Conservation (phyloP, 2,329 filamentous ascomycete species). For the Colletotrichum trifolii region DNA sequence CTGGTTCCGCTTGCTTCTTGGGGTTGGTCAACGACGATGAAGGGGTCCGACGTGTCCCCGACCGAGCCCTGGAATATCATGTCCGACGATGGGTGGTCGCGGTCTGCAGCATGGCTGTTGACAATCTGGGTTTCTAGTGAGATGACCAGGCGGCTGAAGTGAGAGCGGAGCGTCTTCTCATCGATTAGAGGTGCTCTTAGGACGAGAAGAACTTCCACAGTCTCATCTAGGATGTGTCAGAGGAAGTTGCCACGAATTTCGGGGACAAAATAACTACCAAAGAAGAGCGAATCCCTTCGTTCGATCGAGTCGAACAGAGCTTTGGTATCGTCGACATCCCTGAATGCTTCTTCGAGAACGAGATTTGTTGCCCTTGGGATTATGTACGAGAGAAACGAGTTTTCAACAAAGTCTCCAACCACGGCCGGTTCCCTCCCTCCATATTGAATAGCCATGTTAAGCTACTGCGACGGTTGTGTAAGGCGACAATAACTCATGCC, state of each 20-base stretch:
- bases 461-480: conserved; percentile 29
- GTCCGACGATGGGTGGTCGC: conserved; percentile 63
- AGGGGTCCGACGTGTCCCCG: conserved; percentile 60
- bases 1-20: conserved; percentile 43
- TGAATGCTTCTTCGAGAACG: conserved; percentile 63
- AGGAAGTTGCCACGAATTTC: not conserved
- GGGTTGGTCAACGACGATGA: conserved; percentile 60
- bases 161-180: conserved; percentile 66
- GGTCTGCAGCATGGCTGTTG: conserved; percentile 64
- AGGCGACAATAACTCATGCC: conserved; percentile 21
- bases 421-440: conserved; percentile 35
- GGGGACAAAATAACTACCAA: conserved; percentile 65
- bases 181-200: conserved; percentile 72
- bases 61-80: conserved; percentile 68
- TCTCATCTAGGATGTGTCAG: conserved; percentile 71
- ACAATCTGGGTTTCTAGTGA: conserved; percentile 74
- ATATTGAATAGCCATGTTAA: conserved; percentile 38
- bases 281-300: conserved; percentile 74
- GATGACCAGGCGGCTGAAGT: conserved; percentile 72
- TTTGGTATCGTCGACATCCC: conserved; percentile 54
- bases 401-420: conserved; percentile 63
- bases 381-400: conserved; percentile 69
- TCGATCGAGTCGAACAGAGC: conserved; percentile 67
- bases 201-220: conserved; percentile 74
- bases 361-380: conserved; percentile 68